phyloP scores from a whole-genome alignment of 768 basidiomycete genomes.

The Lactarius hatsudake region DNA sequence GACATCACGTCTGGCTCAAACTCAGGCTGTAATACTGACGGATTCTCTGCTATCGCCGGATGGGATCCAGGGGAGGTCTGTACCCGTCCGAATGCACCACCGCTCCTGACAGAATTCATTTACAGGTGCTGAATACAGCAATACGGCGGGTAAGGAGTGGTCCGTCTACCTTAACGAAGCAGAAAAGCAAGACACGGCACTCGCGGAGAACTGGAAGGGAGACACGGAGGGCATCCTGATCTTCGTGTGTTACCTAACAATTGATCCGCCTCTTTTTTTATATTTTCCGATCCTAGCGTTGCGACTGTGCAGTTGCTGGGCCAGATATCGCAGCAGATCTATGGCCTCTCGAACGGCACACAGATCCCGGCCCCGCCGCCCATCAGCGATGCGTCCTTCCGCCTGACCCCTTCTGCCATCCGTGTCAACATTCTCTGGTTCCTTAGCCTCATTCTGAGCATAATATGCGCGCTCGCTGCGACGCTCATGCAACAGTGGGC shows the following conservation, averaged over 20 bases:
- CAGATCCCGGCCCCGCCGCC: neutral
- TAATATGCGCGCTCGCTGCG: constrained; percentile 12
- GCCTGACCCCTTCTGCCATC: neutral
- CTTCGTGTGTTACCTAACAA: neutral
- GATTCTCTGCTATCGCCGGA: too few relatives aligned
- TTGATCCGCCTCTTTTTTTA: too few relatives aligned
- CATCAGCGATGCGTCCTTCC: neutral
- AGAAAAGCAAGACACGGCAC: constrained; percentile 1
- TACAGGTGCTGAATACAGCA: neutral
- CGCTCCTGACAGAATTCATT: neutral
- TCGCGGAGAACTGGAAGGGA: constrained; percentile 15
- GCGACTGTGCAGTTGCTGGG: constrained; percentile 5
- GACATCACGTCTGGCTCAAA: too few relatives aligned
- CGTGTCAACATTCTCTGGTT: constrained; percentile 25
- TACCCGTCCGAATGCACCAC: too few relatives aligned
- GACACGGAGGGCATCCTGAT: constrained; percentile 14
- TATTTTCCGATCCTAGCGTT: neutral
- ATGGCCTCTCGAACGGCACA: neutral
- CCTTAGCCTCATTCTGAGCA: constrained; percentile 16
- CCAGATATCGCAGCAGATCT: constrained; percentile 22
- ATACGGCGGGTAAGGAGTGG: constrained; percentile 7
- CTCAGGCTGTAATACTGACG: too few relatives aligned
- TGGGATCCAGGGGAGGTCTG: neutral
- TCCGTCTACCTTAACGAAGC: constrained; percentile 15
- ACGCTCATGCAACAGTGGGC: constrained; percentile 20